These are phyloP conservation scores for Cadophora sp. DNA, from an alignment of 2,329 filamentous ascomycete genomes.

Conservation along the genomic window DNA sequence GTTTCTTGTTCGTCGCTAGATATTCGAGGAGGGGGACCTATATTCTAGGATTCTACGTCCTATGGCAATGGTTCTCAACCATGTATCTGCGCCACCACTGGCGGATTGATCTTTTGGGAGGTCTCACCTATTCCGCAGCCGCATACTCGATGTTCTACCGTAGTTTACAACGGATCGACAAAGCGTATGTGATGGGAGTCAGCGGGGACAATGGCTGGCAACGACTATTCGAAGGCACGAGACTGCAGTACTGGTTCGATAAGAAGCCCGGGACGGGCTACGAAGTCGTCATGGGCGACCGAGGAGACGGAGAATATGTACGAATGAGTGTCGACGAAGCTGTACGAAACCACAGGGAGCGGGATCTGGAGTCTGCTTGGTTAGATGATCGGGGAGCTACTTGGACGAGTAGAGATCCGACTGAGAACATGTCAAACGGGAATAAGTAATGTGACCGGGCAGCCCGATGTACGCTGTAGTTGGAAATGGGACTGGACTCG, in stretches of 20 bases:
- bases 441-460: neutral
- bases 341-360: constrained; percentile 15
- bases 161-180: constrained; percentile 39
- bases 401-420: constrained; percentile 11
- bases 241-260: constrained; percentile 39
- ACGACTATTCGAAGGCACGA: constrained; percentile 38
- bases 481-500: neutral
- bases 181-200: constrained; percentile 38
- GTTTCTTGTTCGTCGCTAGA: constrained; percentile 74
- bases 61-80: constrained; percentile 96
- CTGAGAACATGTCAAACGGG: neutral
- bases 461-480: neutral
- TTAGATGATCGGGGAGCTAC: constrained; percentile 31
- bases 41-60: constrained; percentile 71
- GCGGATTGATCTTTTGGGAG: constrained; percentile 86
- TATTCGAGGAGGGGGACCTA: constrained; percentile 67
- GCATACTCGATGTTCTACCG: constrained; percentile 65
- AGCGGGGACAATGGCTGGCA: constrained; percentile 43
- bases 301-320: constrained; percentile 20
- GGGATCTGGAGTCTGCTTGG: constrained; percentile 37
- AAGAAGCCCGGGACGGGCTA: constrained; percentile 34
- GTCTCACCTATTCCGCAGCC: constrained; percentile 76
- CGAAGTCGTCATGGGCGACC: constrained; percentile 29
- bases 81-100: constrained; percentile 98
- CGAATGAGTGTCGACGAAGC: constrained; percentile 20